Evolutionary conservation across 176 grass and related monocot genomes (phyloP).

Genomic region (Neostapfia colusana): DNA sequence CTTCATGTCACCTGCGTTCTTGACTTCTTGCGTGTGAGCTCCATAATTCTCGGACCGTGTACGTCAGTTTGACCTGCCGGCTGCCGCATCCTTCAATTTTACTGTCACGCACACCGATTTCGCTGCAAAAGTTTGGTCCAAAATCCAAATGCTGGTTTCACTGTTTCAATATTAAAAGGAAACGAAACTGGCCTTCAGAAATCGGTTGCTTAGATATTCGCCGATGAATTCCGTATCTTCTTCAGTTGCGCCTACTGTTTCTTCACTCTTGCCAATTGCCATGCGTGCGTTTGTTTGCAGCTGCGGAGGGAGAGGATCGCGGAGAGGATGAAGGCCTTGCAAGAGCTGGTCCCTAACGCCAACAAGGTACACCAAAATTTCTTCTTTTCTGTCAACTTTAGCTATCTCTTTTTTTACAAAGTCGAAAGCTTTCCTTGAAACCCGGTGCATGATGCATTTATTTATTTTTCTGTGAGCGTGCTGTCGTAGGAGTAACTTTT

Average conservation of each 20-base stretch:
- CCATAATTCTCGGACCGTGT: constrained; percentile 26
- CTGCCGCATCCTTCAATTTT: background rate
- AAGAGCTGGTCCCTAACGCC: constrained; percentile 84
- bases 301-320: constrained; percentile 97
- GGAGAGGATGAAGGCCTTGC: constrained; percentile 96
- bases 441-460: constrained; percentile 27
- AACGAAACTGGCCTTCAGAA: background rate
- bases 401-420: constrained; percentile 44
- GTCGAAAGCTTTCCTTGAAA: constrained; percentile 47
- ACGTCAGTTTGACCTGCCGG: constrained; percentile 11
- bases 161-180: background rate
- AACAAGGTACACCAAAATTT: constrained; percentile 67
- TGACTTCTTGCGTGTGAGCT: constrained; percentile 27
- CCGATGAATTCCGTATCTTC: background rate
- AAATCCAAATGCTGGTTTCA: background rate
- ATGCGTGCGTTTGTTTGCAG: constrained; percentile 53
- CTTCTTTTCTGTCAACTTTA: constrained; percentile 26
- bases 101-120: background rate
- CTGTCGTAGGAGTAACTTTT: background rate
- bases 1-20: background rate
- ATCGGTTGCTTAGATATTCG: background rate
- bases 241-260: background rate
- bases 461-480: constrained; percentile 20
- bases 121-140: background rate
- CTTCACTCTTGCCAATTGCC: constrained; percentile 21